Conservation (phyloP, 1,284 basidiomycete genomes). For the Tylopilus sp. region DNA sequence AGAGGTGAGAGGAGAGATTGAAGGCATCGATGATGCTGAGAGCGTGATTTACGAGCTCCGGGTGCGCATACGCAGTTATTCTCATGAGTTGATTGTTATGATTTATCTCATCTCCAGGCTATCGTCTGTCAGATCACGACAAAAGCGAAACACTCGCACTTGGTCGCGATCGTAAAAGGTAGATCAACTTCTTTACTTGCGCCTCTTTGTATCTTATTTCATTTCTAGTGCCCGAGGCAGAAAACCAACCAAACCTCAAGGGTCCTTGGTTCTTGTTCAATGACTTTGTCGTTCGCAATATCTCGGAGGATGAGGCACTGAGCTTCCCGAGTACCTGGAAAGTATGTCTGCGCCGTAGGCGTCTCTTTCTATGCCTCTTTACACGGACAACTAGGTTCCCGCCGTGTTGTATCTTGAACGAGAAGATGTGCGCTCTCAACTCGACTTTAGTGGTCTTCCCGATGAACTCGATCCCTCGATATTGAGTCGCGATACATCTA, state of each 20-base stretch:
- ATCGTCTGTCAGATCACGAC: constrained; percentile 83
- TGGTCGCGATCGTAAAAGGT: constrained; percentile 89
- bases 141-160: constrained; percentile 77
- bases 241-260: constrained; percentile 40
- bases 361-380: background rate
- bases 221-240: constrained; percentile 64
- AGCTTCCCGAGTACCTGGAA: constrained; percentile 92
- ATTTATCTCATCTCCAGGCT: constrained; percentile 44
- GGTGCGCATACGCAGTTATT: constrained; percentile 43
- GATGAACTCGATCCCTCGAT: constrained; percentile 72
- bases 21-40: constrained; percentile 57
- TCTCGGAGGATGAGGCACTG: constrained; percentile 84
- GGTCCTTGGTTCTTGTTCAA: constrained; percentile 95
- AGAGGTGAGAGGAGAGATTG: constrained; percentile 56
- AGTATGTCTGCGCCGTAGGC: constrained; percentile 40
- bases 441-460: constrained; percentile 71
- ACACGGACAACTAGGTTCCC: constrained; percentile 60
- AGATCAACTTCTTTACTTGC: background rate
- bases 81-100: background rate
- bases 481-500: constrained; percentile 76
- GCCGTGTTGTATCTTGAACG: constrained; percentile 88
- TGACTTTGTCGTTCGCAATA: constrained; percentile 88
- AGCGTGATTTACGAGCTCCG: constrained; percentile 68
- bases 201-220: constrained; percentile 1
- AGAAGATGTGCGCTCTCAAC: constrained; percentile 53